Percentiles rank a stretch among this genome's conserved stretches.
Conservation (phyloP, 441 rosid genomes). For the Metrosideros polymorpha region DNA sequence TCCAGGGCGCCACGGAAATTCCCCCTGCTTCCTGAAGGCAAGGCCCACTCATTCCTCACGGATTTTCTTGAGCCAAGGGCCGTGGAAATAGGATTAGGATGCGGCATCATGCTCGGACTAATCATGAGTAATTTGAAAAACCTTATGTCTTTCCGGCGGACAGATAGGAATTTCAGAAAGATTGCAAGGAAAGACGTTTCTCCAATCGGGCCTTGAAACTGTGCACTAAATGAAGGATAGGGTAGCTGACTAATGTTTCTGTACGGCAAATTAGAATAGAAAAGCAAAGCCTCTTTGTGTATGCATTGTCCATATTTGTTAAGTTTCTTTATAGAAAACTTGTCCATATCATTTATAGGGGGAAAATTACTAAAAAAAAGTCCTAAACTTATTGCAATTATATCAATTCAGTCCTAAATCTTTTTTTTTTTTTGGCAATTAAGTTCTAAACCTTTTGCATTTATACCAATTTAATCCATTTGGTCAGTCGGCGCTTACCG, state of each 20-base stretch:
- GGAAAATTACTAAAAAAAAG: too few species aligned
- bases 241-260: not conserved
- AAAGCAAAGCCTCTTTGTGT: too few species aligned
- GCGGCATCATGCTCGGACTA: not conserved
- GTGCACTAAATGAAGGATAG: not conserved
- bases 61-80: not conserved
- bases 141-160: not conserved
- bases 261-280: too few species aligned
- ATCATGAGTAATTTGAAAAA: not conserved
- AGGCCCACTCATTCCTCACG: not conserved
- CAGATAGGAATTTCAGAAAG: not conserved
- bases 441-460: too few species aligned
- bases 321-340: too few species aligned
- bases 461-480: too few species aligned
- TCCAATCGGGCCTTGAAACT: not conserved
- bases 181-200: not conserved
- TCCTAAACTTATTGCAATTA: too few species aligned
- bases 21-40: not conserved
- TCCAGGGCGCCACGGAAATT: not conserved
- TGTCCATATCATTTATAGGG: too few species aligned
- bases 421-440: too few species aligned
- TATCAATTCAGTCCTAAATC: too few species aligned
- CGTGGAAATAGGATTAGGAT: not conserved
- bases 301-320: too few species aligned
- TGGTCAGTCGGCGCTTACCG: too few species aligned